These are phyloP conservation scores for Thelephora terrestris DNA, from an alignment of 1,284 basidiomycete genomes.

Conservation along the genomic window DNA sequence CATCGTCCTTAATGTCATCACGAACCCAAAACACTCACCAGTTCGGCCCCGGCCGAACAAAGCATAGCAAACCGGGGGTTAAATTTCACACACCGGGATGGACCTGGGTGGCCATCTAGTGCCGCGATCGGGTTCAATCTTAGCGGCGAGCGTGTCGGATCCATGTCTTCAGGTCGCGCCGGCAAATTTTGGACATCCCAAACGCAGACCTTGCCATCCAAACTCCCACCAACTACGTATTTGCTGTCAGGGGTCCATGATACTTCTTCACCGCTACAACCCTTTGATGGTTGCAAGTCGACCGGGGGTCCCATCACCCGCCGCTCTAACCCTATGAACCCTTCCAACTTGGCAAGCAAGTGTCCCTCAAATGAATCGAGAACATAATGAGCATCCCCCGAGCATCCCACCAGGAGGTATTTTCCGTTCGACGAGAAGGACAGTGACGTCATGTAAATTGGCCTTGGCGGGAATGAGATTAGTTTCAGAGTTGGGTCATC, in stretches of 20 bases:
- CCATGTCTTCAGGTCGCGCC: slow-evolving; percentile 36
- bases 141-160: slow-evolving; percentile 40
- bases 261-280: slow-evolving; percentile 83
- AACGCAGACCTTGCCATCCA: slow-evolving; percentile 69
- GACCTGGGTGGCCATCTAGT: slow-evolving; percentile 73
- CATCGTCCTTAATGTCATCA: not conserved
- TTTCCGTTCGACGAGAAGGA: slow-evolving; percentile 87
- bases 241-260: slow-evolving; percentile 89
- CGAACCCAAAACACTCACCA: slow-evolving; percentile 43
- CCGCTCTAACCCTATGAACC: slow-evolving; percentile 71
- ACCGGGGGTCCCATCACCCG: slow-evolving; percentile 32
- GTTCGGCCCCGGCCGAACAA: slow-evolving; percentile 73
- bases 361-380: slow-evolving; percentile 82
- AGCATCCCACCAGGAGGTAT: slow-evolving; percentile 87
- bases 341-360: slow-evolving; percentile 75
- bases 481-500: slow-evolving; percentile 69
- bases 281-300: slow-evolving; percentile 61
- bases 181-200: slow-evolving; percentile 72
- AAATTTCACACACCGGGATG: slow-evolving; percentile 76
- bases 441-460: slow-evolving; percentile 86
- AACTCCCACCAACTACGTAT: slow-evolving; percentile 74
- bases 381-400: slow-evolving; percentile 87
- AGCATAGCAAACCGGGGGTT: slow-evolving; percentile 88
- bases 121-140: slow-evolving; percentile 45
- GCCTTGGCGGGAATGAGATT: slow-evolving; percentile 76